Evolutionary conservation across 306 rosid species (phyloP), one percentile per base, ranked within the genome.

Genomic region (Quercus agrifolia): DNA sequence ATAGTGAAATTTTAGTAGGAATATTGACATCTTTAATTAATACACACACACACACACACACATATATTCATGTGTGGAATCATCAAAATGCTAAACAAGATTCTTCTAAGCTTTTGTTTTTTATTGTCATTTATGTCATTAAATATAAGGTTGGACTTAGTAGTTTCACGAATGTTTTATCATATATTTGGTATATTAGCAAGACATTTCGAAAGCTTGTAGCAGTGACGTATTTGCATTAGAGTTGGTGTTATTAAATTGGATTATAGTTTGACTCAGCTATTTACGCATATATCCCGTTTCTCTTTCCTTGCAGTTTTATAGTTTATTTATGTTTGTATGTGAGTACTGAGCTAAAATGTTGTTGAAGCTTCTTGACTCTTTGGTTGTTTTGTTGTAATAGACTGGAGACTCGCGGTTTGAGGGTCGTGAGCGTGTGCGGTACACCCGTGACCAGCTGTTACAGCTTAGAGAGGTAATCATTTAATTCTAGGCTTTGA

Each of bases 331-430:
- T 49, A 46, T 68, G 54, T 25, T 75, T 75, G 56, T 67, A 49
- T 81, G 59, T 73, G 75, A 73, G 52, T 20, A 44, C 57, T 71
- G 27, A 74, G 68, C 77, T 31, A 14, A 52, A 33, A 73, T 30
- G 8, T 75, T 74, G 30, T 20, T 64, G 20, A 54, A 7, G 14
- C 46, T 56, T 83, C 31, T 59, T 78, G 71, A 73, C 68, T n/a
- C n/a, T 70, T 64, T 46, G 15, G 19, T 12, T 73, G 59, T 46
- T 8, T 57, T 85, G 38, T 17, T 64, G 80, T 78, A 81, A 71
- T 79, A 93, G 99, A 84, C 84, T 76, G 99, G 96, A 81, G 99
- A 96, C 75, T 73, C 92, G 5, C 86, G 97, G 77, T 93, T 93
- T 81, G 99, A 96, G 78, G 93, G 94, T 62, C 97, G 83, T 30